Evolutionary conservation across 306 rosid species (phyloP).

Genomic region (Medicago lupulina): DNA sequence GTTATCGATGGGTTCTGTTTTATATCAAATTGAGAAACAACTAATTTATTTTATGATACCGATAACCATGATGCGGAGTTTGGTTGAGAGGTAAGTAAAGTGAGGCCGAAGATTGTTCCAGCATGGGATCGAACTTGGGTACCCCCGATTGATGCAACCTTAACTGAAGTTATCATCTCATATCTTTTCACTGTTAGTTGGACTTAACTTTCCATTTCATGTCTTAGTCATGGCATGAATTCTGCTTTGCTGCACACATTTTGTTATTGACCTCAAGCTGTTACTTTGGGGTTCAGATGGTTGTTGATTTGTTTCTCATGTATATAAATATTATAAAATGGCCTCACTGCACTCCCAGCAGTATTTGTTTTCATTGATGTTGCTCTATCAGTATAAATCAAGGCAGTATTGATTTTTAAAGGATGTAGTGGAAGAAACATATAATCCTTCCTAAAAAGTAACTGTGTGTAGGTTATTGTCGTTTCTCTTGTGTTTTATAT

Average conservation of each 20-base stretch:
- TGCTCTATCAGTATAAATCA: constrained; percentile 2
- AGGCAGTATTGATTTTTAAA: constrained; percentile 2
- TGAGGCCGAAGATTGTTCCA: neutral
- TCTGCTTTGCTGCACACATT: constrained; percentile 18
- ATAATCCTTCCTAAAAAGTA: neutral
- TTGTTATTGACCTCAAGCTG: constrained; percentile 17
- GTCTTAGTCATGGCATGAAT: neutral
- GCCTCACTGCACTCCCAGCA: neutral
- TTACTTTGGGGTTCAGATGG: neutral
- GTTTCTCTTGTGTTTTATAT: neutral
- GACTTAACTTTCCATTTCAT: neutral
- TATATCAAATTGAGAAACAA: neutral
- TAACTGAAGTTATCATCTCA: neutral
- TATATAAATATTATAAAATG: neutral
- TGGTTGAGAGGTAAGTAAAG: neutral
- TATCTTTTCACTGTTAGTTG: neutral
- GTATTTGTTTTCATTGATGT: neutral
- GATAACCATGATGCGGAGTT: neutral
- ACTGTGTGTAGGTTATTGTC: neutral
- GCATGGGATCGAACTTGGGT: neutral
- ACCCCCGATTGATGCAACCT: neutral
- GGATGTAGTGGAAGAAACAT: constrained; percentile 18
- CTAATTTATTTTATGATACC: no score
- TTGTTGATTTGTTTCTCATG: constrained; percentile 22
- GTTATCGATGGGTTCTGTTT: neutral